These are phyloP conservation scores for Epicoccum nigrum DNA, from an alignment of 2,329 filamentous ascomycete genomes.

Conservation along the genomic window DNA sequence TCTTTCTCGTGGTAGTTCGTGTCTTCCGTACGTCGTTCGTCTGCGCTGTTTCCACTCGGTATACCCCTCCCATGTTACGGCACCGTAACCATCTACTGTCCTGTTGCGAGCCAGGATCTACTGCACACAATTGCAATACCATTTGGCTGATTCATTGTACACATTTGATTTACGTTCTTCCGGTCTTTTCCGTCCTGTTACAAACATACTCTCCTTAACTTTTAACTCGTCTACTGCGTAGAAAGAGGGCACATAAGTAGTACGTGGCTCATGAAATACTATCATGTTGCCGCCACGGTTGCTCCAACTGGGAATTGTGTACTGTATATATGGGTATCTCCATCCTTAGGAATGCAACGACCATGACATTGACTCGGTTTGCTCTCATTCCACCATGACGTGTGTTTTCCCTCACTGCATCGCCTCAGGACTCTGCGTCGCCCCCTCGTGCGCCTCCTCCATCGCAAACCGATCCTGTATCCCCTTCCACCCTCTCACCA, in stretches of 20 bases:
- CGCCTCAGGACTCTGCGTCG: slow-evolving; percentile 30
- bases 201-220: slow-evolving; percentile 16
- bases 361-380: slow-evolving; percentile 4
- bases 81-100: slow-evolving; percentile 7
- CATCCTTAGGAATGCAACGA: slow-evolving; percentile 6
- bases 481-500: slow-evolving; percentile 53
- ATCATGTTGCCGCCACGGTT: slow-evolving; percentile 21
- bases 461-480: slow-evolving; percentile 46
- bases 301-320: slow-evolving; percentile 8
- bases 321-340: slow-evolving; percentile 15
- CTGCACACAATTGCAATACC: slow-evolving; percentile 7
- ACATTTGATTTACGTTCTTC: slow-evolving; percentile 30
- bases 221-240: slow-evolving; percentile 26
- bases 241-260: slow-evolving; percentile 21
- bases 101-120: slow-evolving; percentile 8
- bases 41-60: slow-evolving; percentile 15
- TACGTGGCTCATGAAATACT: slow-evolving; percentile 26
- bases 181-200: slow-evolving; percentile 23
- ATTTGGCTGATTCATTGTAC: slow-evolving; percentile 34
- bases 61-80: slow-evolving; percentile 23
- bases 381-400: background rate
- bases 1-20: slow-evolving; percentile 68
- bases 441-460: slow-evolving; percentile 25
- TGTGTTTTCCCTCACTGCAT: background rate
- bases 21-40: slow-evolving; percentile 7